Evolutionary conservation across 305 asterid species (phyloP), one percentile per base, ranked within the genome.

Genomic region (Fraxinus velutina): DNA sequence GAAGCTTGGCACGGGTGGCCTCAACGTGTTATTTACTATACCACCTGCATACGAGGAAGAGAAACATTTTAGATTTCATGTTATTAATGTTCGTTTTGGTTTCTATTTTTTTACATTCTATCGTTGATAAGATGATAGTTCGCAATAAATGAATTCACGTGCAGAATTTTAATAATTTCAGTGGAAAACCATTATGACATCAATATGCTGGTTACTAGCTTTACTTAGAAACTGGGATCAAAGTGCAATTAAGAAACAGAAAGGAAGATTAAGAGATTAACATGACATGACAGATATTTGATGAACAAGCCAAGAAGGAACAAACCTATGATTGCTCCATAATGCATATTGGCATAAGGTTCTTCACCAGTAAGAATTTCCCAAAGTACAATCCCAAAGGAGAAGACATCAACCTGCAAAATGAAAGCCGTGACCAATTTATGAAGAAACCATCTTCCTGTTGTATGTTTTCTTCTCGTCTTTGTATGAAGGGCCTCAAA

Each of bases 271-370:
- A 55, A 55, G 66, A 19, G 66, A 19, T 17, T 55, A 36, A 60
- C 71, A 73, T 66, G 24, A 36, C 12, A 60, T 62, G 60, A 52
- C 15, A 75, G 39, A 27, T 15, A 17, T 57, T 30, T 34, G 57
- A 47, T 62, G 79, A 75, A 17, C 10, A 32, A 82, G 39, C 80
- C 62, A 77, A 66, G 76, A 70, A 55, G 13, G 66, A 73, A 37
- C 13, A 78, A 66, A 94, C 98, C 98, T 79, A 94, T 94, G 87
- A 94, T 94, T 80, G 97, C 98, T 77, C 98, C 98, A 73, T 93
- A 94, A 87, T 94, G 97, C 98, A 94, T 94, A 82, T 93, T 94
- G 86, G 97, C 95, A 72, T 94, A 94, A 24, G 98, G 98, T 87
- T 94, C 98, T 83, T 94, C 98, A 21, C 98, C 97, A 9, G 97